Base-by-base conservation (phyloP, 2,329 filamentous ascomycete species). In the Ceratocystis cubensis region DNA sequence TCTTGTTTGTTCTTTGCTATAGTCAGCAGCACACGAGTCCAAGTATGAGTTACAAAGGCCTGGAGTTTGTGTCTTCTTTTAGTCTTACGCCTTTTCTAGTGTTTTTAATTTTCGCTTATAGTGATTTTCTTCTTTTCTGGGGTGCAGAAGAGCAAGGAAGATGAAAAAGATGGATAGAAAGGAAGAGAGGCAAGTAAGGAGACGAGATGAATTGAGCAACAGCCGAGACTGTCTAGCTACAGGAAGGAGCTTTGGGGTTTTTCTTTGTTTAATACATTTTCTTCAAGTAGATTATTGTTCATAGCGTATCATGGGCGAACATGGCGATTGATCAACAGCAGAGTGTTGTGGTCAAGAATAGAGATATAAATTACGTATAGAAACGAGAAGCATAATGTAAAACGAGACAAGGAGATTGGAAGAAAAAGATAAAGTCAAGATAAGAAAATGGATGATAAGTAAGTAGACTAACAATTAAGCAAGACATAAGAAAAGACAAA, bases 41-140 rank as follows among this genome's bases (percentile, higher is more conserved):
- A 41, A 66, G 20, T 37, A 62, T 56, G 56, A 67, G 66, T 67
- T 65, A 62, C 53, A 65, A 65, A 65, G 66, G 66, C 61, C 44
- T 67, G 62, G 66, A 67, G 62, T 56, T 50, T 66, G 15, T 63
- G 56, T 67, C 53, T 50, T 41, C 44, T 64, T 64, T 59, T 28
- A 28, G 44, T 65, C 46, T 53, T 25, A 53, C 48, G 7, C 48
- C 30, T n/a, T 57, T 33, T 57, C 22, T 57, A 20, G 17, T 50
- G 8, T 50, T 50, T 50, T 50, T 45, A n/a, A 7, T 62, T 28
- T 45, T 63, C n/a, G n/a, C 46, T 65, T 56, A 63, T 67, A 33
- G 37, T 41, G 37, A 41, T 59, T 20, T 67, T 67, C 44, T 65
- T 28, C 57, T 64, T 53, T 44, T 59, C 44, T 64, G 13, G 3